phyloP scores from a whole-genome alignment of 768 basidiomycete genomes.

The Trametes sanguinea region DNA sequence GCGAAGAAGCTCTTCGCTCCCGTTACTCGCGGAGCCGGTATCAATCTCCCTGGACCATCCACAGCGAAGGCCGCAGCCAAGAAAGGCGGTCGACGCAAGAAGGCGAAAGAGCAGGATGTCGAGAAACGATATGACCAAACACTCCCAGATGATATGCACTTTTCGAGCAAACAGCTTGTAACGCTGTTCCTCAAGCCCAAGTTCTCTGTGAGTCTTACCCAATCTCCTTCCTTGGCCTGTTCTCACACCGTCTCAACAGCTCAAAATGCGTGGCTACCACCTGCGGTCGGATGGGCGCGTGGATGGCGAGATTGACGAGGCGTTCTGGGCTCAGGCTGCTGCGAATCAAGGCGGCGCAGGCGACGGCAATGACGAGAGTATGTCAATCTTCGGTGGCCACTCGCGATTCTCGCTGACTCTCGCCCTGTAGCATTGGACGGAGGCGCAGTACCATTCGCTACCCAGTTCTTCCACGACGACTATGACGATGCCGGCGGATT shows the following conservation, averaged over 20 bases:
- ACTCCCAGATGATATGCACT: conserved; percentile 97
- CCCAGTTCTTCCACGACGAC: conserved; percentile 96
- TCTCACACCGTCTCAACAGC: conserved; percentile 43
- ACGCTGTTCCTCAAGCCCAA: conserved; percentile 95
- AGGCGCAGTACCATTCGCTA: conserved; percentile 79
- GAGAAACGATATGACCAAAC: conserved; percentile 75
- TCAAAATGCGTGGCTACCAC: conserved; percentile 84
- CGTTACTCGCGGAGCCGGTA: conserved; percentile 67
- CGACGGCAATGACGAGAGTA: conserved; percentile 66
- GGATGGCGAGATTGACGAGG: conserved; percentile 91
- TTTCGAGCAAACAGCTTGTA: conserved; percentile 86
- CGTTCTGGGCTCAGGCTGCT: conserved; percentile 96
- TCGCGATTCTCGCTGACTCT: neutral
- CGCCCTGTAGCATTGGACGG: conserved; percentile 41
- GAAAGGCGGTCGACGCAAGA: conserved; percentile 48
- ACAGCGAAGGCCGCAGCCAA: conserved; percentile 32
- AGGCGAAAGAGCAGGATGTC: conserved; percentile 46
- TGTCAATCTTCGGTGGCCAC: conserved; percentile 28
- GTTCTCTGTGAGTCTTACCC: conserved; percentile 65
- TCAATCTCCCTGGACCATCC: conserved; percentile 54
- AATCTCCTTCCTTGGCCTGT: neutral
- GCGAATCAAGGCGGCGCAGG: conserved; percentile 66
- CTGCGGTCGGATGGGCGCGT: conserved; percentile 55
- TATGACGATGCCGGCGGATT: conserved; percentile 55
- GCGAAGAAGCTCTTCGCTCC: conserved; percentile 77